A percentile compares a stretch with the other conserved stretches of the same genome.
Evolutionary conservation across 2,329 filamentous ascomycete genomes (phyloP).

Genomic region (Ophiostoma ips): DNA sequence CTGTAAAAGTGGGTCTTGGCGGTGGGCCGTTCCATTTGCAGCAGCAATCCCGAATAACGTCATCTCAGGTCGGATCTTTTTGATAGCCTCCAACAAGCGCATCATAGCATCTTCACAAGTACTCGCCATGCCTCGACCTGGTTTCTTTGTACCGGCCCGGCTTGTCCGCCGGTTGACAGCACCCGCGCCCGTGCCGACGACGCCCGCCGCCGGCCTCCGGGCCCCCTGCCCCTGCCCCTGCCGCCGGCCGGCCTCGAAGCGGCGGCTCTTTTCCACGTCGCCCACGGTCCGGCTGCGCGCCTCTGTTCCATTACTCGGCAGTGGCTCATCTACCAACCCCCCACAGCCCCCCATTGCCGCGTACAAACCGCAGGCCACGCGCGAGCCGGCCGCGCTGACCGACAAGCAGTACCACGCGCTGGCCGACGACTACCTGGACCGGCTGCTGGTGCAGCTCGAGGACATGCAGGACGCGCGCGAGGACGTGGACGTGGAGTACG

Average conservation of each 20-base stretch:
- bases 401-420: conserved; percentile 62
- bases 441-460: conserved; percentile 48
- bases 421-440: conserved; percentile 60
- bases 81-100: too few species aligned
- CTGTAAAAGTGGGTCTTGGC: not conserved
- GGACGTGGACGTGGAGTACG: conserved; percentile 79
- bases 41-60: not conserved
- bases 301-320: too few species aligned
- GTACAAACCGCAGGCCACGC: conserved; percentile 17
- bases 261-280: not conserved
- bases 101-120: too few species aligned
- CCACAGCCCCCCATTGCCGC: conserved; percentile 10
- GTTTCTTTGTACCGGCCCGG: not conserved
- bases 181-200: not conserved
- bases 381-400: conserved; percentile 32
- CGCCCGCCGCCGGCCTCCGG: too few species aligned
- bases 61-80: not conserved
- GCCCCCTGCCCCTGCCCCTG: not conserved
- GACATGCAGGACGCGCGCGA: conserved; percentile 56
- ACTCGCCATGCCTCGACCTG: conserved; percentile 1
- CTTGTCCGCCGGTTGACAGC: conserved; percentile 1
- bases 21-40: not conserved
- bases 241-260: not conserved
- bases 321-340: not conserved
- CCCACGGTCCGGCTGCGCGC: not conserved